Base-by-base conservation (phyloP, 306 rosid species). In the Trifolium repens region DNA sequence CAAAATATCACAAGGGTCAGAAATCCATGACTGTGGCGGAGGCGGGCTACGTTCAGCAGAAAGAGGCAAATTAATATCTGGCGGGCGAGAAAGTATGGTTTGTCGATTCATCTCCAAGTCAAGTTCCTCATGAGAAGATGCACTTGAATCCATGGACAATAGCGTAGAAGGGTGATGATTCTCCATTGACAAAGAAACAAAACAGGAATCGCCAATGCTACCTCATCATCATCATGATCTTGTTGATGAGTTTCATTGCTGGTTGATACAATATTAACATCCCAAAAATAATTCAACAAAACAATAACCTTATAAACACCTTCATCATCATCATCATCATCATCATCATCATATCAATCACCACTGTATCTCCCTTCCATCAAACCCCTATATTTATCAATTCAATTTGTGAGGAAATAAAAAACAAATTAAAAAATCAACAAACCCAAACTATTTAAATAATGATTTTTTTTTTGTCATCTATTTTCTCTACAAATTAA, bases 301-400 rank as follows among this genome's bases (percentile, higher is more conserved):
- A 82, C 69, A 88, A 84, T 67, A 88, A 85, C 85, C 87, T 84
- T 80, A 84, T 74, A 79, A 85, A 83, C 85, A 89, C 85, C 89
- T 84, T 76, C 85, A 81, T 78, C 86, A 81, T 78, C 86, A 83
- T 81, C 86, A 79, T 73, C 86, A 83, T 81, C 86, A 79, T 76
- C 85, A 81, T 78, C 86, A 81, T 78, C 86, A 83, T 81, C 86
- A 79, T 73, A 84, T 91, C 96, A 90, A 88, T 93, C 98, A 74
- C 97, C 96, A 86, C 92, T 93, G 75, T 93, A 93, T 91, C 97
- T 91, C 84, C 98, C 98, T 87, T 93, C 96, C 96, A 89, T 93
- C 97, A 93, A 91, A 88, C 78, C 90, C 97, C 98, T 93, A 87
- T 77, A 83, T 89, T 89, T 79, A 85, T 77, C 89, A 88, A 89